Percentiles rank a stretch among this genome's conserved stretches.
phyloP scores from a whole-genome alignment of 345 rosid species.

The Eucalyptus virginea region DNA sequence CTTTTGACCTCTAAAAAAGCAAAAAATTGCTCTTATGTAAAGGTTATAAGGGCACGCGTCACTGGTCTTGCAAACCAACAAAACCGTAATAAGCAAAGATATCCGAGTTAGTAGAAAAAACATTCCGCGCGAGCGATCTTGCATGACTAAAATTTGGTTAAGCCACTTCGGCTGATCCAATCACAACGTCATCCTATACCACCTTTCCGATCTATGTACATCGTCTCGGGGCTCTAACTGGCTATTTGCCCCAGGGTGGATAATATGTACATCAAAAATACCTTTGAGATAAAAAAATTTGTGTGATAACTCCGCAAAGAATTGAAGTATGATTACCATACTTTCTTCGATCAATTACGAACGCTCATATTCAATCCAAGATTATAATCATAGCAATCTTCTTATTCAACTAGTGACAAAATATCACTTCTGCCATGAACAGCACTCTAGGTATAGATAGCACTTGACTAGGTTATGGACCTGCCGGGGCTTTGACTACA shows the following conservation, averaged over 20 bases:
- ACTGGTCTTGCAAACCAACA: background rate
- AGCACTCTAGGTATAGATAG: no score
- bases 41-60: background rate
- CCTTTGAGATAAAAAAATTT: background rate
- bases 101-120: background rate
- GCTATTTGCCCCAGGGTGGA: background rate
- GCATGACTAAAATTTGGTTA: background rate
- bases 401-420: background rate
- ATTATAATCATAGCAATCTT: background rate
- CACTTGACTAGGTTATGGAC: background rate
- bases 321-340: background rate
- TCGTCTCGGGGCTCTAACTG: background rate
- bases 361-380: background rate
- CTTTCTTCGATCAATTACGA: background rate
- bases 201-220: background rate
- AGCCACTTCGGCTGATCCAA: background rate
- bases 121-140: background rate
- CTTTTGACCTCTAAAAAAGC: background rate
- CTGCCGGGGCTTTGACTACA: background rate
- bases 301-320: background rate
- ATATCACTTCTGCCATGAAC: background rate
- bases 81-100: background rate
- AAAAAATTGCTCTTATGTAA: background rate
- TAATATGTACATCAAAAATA: background rate
- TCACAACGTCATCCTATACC: background rate